Base-by-base conservation (phyloP, 345 rosid species). In the Passiflora organensis region DNA sequence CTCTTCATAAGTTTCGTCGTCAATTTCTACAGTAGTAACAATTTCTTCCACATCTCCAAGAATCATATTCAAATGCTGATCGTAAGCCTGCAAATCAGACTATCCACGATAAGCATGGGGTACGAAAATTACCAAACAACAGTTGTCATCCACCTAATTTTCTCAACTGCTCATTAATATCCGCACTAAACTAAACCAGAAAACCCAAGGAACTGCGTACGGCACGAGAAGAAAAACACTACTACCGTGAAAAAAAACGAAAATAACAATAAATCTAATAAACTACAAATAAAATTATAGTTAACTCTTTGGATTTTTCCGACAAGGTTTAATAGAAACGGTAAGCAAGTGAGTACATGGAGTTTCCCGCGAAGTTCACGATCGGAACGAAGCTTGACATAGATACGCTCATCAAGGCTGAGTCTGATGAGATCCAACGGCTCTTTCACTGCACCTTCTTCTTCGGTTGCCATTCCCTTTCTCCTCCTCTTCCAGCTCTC, bases 351-450 rank as follows among this genome's bases (percentile, higher is more conserved):
- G 6, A 12, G 70, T 60, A 87, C 99, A 67, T 93, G 99, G 63
- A 93, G 96, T 80, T 93, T 93, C 74, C 99, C 99, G 48, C 99
- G 96, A 65, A 94, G 99, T 58, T 94, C 99, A 43, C 99, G 96
- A 55, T 94, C 99, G 55, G 97, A 85, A 16, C 99, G 87, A 72
- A 94, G 97, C 86, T 94, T 94, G 73, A 94, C 99, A 61, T 89
- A 87, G 73, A 94, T 94, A 54, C 97, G 95, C 79, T 94, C 99
- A 65, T 94, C 99, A 52, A 94, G 96, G 67, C 96, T 94, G 44
- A 94, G 84, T 5, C 97, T 78, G 38, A 94, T 94, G 49, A 94
- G 89, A 84, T 94, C 99, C 82, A 94, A 66, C 6, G 99, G 99
- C 82, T 94, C 99, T 72, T 83, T 89, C n/a, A 89, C 97, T 43